Evolutionary conservation across 306 rosid genomes (phyloP), one percentile per base, ranked within the genome.

Genomic region (Vicia sativa): DNA sequence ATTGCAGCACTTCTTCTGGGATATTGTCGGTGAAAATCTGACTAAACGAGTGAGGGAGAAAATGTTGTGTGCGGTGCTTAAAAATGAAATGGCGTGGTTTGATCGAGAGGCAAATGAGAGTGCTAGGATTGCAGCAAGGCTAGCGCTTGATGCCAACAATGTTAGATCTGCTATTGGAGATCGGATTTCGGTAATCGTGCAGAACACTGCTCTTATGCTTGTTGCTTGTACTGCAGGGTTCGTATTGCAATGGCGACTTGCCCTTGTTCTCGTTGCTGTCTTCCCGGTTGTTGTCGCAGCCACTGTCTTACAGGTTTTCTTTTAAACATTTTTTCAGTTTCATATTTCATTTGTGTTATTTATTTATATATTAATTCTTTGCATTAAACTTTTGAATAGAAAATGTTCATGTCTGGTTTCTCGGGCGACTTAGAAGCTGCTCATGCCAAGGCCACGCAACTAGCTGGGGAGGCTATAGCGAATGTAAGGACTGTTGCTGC

Each of bases 61-160:
- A 75, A 86, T 92, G 95, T 79, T 89, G 74, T 46, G 69, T 21
- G 89, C 92, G 1, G 90, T 92, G 62, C 81, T 92, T 15, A 28
- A 89, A 87, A 78, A 85, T 73, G 98, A 93, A 82, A 90, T 90
- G 97, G 99, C 97, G 12, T 93, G 99, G 99, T 93, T 93, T 73
- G 99, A 93, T 68, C 96, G 85, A 83, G 99, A 87, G 83, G 98
- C 89, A 80, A 92, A 92, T 71, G 95, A 87, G 81, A 92, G 98
- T 78, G 96, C 88, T 53, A 80, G 95, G 69, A 82, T 92, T 74
- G 85, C 92, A 21, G 83, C 89, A 23, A 86, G 98, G 87, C 88
- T 92, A 61, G 86, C 98, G 34, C 87, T 89, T 16, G 98, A 92
- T 65, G 97, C 97, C 44, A 89, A 92, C 81, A 89, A 89, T 62